phyloP scores from a whole-genome alignment of 2,329 filamentous ascomycete genomes.

The Ceratocystis eucalypticola region DNA sequence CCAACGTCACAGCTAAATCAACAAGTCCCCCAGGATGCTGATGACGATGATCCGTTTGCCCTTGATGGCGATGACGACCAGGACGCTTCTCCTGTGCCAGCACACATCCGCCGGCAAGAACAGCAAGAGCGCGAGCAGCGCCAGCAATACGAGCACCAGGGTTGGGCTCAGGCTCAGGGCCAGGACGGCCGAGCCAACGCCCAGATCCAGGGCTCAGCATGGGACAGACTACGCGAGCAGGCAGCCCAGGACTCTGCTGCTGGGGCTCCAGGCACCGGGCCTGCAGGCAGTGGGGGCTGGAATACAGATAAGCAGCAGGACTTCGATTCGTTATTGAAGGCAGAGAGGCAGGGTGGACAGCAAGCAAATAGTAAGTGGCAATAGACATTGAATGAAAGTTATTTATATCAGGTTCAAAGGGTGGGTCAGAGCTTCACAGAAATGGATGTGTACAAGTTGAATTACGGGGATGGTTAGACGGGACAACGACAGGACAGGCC shows the following conservation, averaged over 20 bases:
- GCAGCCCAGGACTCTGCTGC: not conserved
- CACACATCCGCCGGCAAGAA: conserved; percentile 18
- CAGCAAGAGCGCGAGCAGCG: conserved; percentile 10
- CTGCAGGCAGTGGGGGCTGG: not conserved
- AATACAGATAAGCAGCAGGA: conserved; percentile 29
- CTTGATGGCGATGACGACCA: conserved; percentile 12
- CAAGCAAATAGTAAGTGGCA: conserved; percentile 29
- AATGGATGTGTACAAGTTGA: too few species aligned
- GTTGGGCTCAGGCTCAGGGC: not conserved
- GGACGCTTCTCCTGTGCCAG: conserved; percentile 17
- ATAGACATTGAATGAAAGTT: not conserved
- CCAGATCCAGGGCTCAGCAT: conserved; percentile 8
- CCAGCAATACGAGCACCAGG: conserved; percentile 3
- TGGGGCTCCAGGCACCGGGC: not conserved
- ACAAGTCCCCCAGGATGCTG: not conserved
- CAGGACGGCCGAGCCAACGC: not conserved
- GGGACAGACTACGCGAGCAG: conserved; percentile 15
- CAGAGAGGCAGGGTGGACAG: conserved; percentile 28
- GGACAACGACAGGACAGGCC: not conserved
- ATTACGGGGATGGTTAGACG: not conserved
- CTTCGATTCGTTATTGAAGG: conserved; percentile 37
- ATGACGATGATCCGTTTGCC: conserved; percentile 18
- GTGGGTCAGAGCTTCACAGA: too few species aligned
- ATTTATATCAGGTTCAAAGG: not conserved
- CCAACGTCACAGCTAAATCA: too few species aligned